Base-by-base conservation (phyloP, 352 stramenopile genomes). In the Phytophthora sojae region DNA sequence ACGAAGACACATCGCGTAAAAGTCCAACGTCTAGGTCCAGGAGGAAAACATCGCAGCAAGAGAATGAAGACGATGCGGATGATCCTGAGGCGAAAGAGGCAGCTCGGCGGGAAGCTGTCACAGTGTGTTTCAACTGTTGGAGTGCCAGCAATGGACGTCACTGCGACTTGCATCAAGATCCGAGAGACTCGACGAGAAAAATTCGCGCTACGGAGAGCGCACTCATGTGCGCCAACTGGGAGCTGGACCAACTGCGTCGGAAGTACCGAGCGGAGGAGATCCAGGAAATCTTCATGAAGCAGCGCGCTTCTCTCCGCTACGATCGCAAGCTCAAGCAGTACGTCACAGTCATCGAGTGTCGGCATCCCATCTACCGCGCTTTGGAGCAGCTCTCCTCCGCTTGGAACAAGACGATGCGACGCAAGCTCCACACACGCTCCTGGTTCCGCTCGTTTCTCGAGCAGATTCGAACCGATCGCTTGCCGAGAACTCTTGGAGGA, bases 111-210 rank as follows among this genome's bases (percentile, higher is more conserved):
- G 61, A 76, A 73, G 61, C 57, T 19, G 49, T 50, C 4, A 61
- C 32, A 6, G 71, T 93, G 5, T 98, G 94, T 71, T 98, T 98
- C 75, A 97, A 97, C 57, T 98, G 95, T 79, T 98, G 95, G 95
- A 97, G 89, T 47, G 86, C 93, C 9, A 97, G 92, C 56, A 95
- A 83, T 26, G 81, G 89, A 21, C 95, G 90, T 17, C 70, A 85
- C 64, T 98, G 77, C 68, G 96, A 93, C 11, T 56, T 81, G 6
- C 86, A 93, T 55, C 42, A 64, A 19, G 84, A 87, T 30, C 72
- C 85, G 7, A 81, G 72, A 44, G 78, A 88, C 15, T 45, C 57
- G 9, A 81, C 62, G 17, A 87, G 78, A 14, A 86, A 86, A 21
- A 71, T 91, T 23, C 80, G 80, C 29, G 61, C 75, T 26, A 71